These are phyloP conservation scores for Dictyostelium intermedium DNA, from an alignment of 78 protist genomes.

Conservation along the genomic window DNA sequence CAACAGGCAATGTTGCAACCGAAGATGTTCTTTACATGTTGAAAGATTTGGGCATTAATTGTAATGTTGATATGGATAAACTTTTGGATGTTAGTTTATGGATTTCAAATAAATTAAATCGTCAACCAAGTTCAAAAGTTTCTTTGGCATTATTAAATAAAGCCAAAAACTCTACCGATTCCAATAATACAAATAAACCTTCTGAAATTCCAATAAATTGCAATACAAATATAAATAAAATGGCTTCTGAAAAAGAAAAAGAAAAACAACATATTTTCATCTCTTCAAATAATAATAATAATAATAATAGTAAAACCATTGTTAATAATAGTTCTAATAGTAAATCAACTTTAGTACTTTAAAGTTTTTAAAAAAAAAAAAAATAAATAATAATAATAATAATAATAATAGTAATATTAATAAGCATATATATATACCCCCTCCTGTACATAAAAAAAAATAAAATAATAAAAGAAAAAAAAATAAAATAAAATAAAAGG, in stretches of 20 bases:
- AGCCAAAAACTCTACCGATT: neutral
- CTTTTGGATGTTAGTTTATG: constrained; percentile 65
- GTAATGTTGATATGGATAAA: constrained; percentile 77
- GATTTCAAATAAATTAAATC: constrained; percentile 46
- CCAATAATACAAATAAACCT: neutral
- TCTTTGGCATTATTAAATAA: constrained; percentile 70
- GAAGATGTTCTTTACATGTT: constrained; percentile 96
- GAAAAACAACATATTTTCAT: constrained; percentile 11
- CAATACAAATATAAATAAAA: constrained; percentile 5
- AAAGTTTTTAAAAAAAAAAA: neutral
- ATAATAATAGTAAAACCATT: neutral
- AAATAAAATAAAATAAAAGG: no score
- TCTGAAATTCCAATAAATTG: neutral
- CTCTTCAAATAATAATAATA: neutral
- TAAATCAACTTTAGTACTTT: neutral
- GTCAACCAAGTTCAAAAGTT: constrained; percentile 64
- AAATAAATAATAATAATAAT: neutral
- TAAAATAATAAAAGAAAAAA: no score
- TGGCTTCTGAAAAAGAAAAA: neutral
- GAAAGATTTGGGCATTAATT: constrained; percentile 89
- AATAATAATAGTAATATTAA: no score
- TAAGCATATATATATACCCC: neutral
- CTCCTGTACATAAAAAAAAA: neutral
- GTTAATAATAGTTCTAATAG: neutral
- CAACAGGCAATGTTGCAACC: constrained; percentile 95